phyloP scores from a whole-genome alignment of 768 basidiomycete species.

The Zangia roseola region DNA sequence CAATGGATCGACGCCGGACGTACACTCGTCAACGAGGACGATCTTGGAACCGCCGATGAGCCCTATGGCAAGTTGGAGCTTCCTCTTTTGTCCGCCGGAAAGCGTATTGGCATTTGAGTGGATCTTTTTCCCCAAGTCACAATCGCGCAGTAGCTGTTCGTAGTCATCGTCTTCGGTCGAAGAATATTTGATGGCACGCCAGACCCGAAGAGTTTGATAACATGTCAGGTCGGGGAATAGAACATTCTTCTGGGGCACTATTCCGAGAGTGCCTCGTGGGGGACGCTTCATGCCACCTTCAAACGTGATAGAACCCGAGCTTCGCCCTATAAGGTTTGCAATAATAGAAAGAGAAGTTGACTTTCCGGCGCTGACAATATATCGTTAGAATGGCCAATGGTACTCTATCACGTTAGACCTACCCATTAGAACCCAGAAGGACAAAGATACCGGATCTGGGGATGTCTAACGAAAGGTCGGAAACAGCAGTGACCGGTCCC shows the following conservation, averaged over 20 bases:
- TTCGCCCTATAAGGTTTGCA: constrained; percentile 58
- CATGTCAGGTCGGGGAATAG: constrained; percentile 76
- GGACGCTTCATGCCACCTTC: constrained; percentile 54
- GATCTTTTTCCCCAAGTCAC: constrained; percentile 71
- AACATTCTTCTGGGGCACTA: constrained; percentile 84
- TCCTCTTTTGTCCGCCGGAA: constrained; percentile 80
- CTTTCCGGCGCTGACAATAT: constrained; percentile 62
- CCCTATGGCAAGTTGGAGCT: constrained; percentile 80
- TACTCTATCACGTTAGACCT: constrained; percentile 1
- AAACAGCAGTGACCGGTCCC: constrained; percentile 56
- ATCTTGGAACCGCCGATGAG: constrained; percentile 73
- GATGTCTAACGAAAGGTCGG: constrained; percentile 64
- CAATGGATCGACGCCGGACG: constrained; percentile 80
- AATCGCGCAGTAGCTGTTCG: constrained; percentile 63
- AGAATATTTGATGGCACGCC: constrained; percentile 67
- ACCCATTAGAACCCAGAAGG: constrained; percentile 72
- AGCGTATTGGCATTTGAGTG: constrained; percentile 63
- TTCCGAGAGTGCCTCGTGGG: constrained; percentile 65
- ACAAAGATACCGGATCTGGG: constrained; percentile 78
- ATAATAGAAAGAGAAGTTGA: constrained; percentile 70
- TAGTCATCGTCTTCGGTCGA: constrained; percentile 50
- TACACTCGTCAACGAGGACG: constrained; percentile 66
- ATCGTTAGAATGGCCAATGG: not conserved
- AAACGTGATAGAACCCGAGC: constrained; percentile 54
- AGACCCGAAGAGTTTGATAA: constrained; percentile 68